These are phyloP conservation scores for Cordyceps cicadae DNA, from an alignment of 2,329 filamentous ascomycete species.

Conservation along the genomic window DNA sequence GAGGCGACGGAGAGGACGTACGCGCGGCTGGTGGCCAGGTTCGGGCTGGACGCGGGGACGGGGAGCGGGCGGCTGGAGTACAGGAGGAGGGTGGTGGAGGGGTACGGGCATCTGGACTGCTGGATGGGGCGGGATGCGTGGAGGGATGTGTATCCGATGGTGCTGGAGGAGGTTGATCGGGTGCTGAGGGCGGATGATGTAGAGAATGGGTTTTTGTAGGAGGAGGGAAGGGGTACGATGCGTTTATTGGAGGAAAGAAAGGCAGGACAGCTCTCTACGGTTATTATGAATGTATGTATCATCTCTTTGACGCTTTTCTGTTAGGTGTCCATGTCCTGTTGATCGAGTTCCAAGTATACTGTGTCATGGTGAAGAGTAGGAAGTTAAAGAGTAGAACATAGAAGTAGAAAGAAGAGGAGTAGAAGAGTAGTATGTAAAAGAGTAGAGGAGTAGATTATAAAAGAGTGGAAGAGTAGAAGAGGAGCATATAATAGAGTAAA, in stretches of 20 bases:
- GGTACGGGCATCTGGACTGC: constrained; percentile 53
- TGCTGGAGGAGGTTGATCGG: constrained; percentile 46
- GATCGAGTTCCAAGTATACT: neutral
- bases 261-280: neutral
- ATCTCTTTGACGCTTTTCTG: too few relatives aligned
- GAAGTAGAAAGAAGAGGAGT: too few relatives aligned
- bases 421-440: neutral
- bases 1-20: constrained; percentile 46
- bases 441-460: neutral
- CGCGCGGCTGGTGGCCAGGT: constrained; percentile 42
- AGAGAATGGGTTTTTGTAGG: neutral
- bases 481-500: neutral
- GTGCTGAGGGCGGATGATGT: constrained; percentile 22
- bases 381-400: too few relatives aligned
- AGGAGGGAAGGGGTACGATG: neutral
- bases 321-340: too few relatives aligned
- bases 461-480: neutral
- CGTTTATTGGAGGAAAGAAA: neutral
- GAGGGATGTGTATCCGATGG: constrained; percentile 50
- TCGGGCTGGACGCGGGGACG: constrained; percentile 30
- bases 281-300: neutral
- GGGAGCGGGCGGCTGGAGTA: constrained; percentile 33
- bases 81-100: constrained; percentile 42
- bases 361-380: too few relatives aligned
- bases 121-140: constrained; percentile 54